phyloP scores from a whole-genome alignment of 2,329 filamentous ascomycete species.

The Neopestalotiopsis sp. region DNA sequence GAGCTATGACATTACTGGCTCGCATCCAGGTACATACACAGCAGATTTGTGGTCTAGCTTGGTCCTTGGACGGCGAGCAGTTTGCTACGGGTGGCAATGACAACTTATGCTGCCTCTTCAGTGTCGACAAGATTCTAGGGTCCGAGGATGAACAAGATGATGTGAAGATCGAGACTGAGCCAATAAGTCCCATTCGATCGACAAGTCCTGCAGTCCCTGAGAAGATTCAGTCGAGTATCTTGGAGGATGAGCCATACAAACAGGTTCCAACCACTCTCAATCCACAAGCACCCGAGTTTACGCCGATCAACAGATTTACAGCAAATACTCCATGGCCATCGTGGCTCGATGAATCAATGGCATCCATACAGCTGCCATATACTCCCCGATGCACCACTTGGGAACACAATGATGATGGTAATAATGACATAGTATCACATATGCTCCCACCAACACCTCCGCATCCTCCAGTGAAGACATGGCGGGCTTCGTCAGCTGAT shows the following conservation, averaged over 20 bases:
- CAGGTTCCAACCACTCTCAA: not conserved
- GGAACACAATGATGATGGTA: not conserved
- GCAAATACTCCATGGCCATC: not conserved
- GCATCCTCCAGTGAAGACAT: slow-evolving; percentile 42
- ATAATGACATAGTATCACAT: not conserved
- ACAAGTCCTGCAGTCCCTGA: not conserved
- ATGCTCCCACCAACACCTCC: not conserved
- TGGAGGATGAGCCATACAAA: not conserved
- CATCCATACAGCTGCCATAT: not conserved
- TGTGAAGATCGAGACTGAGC: not conserved
- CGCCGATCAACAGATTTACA: not conserved
- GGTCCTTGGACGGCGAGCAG: slow-evolving; percentile 75
- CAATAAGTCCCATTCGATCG: not conserved
- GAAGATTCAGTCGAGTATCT: not conserved
- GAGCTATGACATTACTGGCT: slow-evolving; percentile 77
- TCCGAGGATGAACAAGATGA: slow-evolving; percentile 9
- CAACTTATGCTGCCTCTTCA: slow-evolving; percentile 84
- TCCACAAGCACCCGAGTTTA: not conserved
- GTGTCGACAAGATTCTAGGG: slow-evolving; percentile 62
- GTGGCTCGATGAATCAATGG: not conserved
- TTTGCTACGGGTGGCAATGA: slow-evolving; percentile 94
- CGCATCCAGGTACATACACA: slow-evolving; percentile 81
- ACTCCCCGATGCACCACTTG: not conserved
- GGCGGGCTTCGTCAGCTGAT: slow-evolving; percentile 63
- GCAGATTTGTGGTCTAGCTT: slow-evolving; percentile 92